A percentile compares a stretch with the other conserved stretches of the same genome.
Evolutionary conservation across 164 flowering plant genomes (phyloP).

Genomic region (Stephania japonica): DNA sequence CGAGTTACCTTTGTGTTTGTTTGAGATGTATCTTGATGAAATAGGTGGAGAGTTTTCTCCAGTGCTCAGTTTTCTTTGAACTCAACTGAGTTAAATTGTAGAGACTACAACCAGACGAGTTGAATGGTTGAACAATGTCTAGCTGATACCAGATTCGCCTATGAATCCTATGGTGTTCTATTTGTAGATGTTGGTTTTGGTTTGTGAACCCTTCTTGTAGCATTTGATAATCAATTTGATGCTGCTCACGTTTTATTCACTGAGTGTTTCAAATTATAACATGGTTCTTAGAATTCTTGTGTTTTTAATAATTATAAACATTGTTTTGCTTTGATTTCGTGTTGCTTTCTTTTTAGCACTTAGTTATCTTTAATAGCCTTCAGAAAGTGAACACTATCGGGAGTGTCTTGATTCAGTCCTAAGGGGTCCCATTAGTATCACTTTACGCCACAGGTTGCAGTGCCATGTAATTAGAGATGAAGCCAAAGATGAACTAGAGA

Average conservation of each 20-base stretch:
- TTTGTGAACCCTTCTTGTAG: not conserved
- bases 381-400: slow-evolving; percentile 81
- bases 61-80: not conserved
- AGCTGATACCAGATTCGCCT: not conserved
- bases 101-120: not conserved
- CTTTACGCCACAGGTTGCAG: slow-evolving; percentile 81
- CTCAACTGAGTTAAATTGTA: not conserved
- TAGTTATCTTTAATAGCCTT: slow-evolving; percentile 41
- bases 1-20: no score
- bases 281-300: no score
- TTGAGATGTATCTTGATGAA: not conserved
- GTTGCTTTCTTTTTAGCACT: not conserved
- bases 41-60: not conserved
- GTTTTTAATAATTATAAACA: not conserved
- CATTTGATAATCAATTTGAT: not conserved
- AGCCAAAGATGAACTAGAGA: slow-evolving; percentile 73
- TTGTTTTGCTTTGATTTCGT: not conserved
- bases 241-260: not conserved
- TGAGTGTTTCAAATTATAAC: not conserved
- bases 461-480: slow-evolving; percentile 76
- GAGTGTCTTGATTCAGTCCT: slow-evolving; percentile 67
- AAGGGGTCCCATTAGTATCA: slow-evolving; percentile 86
- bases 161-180: not conserved
- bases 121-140: not conserved
- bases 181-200: not conserved